Evolutionary conservation across 148 eudicot genomes (phyloP).

Genomic region (Rhododendron vialii): DNA sequence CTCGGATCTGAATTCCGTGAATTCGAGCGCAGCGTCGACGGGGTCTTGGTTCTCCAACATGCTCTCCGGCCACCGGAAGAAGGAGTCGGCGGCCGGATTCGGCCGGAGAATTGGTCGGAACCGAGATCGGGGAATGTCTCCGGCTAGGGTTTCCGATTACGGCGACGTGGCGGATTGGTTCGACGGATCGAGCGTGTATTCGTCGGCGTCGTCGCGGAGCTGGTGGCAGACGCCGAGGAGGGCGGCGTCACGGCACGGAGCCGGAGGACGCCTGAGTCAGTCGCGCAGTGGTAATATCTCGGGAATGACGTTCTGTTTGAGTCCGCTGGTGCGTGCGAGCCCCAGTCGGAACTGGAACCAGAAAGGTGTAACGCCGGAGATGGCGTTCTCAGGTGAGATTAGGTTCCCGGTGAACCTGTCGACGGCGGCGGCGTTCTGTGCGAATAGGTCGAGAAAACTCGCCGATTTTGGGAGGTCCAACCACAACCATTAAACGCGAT

Average conservation of each 20-base stretch:
- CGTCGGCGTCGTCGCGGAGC: slow-evolving; percentile 30
- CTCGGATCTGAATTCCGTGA: slow-evolving; percentile 11
- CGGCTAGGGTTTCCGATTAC: slow-evolving; percentile 35
- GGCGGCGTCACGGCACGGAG: slow-evolving; percentile 16
- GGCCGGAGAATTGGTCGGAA: slow-evolving; percentile 9
- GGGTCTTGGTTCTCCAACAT: slow-evolving; percentile 29
- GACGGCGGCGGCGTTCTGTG: slow-evolving; percentile 55
- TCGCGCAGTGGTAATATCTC: slow-evolving; percentile 16
- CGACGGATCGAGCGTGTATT: slow-evolving; percentile 26
- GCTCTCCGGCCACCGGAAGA: slow-evolving; percentile 18
- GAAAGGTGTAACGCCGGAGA: slow-evolving; percentile 32
- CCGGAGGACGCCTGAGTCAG: slow-evolving; percentile 13
- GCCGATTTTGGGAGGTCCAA: slow-evolving; percentile 75
- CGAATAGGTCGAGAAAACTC: slow-evolving; percentile 73
- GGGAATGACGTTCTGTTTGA: slow-evolving; percentile 38
- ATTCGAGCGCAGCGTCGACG: slow-evolving; percentile 17
- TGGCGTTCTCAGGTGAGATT: slow-evolving; percentile 42
- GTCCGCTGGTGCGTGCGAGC: slow-evolving; percentile 61
- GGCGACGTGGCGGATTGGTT: slow-evolving; percentile 23
- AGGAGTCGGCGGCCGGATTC: slow-evolving; percentile 10
- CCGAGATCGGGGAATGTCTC: slow-evolving; percentile 67
- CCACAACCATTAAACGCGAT: slow-evolving; percentile 41
- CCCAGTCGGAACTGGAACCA: slow-evolving; percentile 31
- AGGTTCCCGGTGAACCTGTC: slow-evolving; percentile 39
- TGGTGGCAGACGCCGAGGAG: slow-evolving; percentile 38